Base-by-base conservation (phyloP, 208 protist species). In the Spongospora subterranea region DNA sequence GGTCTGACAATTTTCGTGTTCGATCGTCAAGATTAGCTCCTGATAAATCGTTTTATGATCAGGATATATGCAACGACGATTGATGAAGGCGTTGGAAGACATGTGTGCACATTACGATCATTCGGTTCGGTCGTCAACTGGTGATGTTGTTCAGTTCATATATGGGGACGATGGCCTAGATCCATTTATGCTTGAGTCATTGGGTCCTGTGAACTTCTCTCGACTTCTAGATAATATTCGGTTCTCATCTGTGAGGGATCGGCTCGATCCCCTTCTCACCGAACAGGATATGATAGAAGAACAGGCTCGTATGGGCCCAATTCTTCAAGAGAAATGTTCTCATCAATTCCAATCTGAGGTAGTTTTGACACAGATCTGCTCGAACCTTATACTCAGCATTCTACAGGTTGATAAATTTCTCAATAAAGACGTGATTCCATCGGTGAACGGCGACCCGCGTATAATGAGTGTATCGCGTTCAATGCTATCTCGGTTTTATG, bases 111-210 rank as follows among this genome's bases (percentile, higher is more conserved):
- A 97, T 46, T 99, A 99, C 96, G 99, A 99, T 95, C 91, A 94
- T 41, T 98, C 98, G 0, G 99, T 99, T 45, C 96, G 98, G 54
- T 98, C 98, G 89, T 96, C 96, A 20, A 92, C 53, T 43, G 24
- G 41, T 20, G 89, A 88, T 64, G 89, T 93, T 64, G 45, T 93
- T 20, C 92, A 99, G 88, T 94, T 96, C 50, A 43, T 40, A 39
- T 99, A 98, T 96, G 99, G 99, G 90, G 98, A 99, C 93, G 99
- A 99, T 94, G 97, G 96, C 0, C 94, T 99, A 35, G 99, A 99
- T 94, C 99, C 99, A 39, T 95, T 96, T 88, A 90, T 95, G 50
- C 99, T 99, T 96, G 98, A 99, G 88, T 6, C 71, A n/a, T n/a
- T 82, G 13, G 71, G 71, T 17, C 71, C 71, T 82, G 71, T 82